Conservation (phyloP, 306 rosid species). For the Cucumis melo region DNA sequence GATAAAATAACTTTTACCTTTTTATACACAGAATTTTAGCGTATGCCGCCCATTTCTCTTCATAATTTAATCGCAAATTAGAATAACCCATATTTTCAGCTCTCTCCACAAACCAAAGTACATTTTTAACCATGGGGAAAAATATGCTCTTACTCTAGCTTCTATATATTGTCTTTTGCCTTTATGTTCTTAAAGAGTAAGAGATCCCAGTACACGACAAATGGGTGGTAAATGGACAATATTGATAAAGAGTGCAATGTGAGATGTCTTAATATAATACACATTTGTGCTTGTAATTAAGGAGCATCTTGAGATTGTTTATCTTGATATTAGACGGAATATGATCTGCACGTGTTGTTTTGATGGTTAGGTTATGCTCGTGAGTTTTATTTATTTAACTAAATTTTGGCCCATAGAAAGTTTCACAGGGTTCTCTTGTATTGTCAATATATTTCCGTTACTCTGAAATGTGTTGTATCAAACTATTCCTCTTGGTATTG, state of each 20-base stretch:
- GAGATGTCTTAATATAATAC: not conserved
- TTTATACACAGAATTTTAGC: too few species aligned
- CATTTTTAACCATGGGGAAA: not conserved
- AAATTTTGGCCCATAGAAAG: not conserved
- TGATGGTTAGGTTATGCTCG: not conserved
- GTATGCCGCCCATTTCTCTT: too few species aligned
- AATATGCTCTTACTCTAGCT: not conserved
- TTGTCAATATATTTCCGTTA: not conserved
- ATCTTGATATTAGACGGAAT: not conserved
- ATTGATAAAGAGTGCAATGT: not conserved
- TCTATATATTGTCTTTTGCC: not conserved
- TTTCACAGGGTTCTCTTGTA: not conserved
- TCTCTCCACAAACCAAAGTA: not conserved
- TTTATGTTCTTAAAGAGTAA: not conserved
- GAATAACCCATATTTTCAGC: not conserved
- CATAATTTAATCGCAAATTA: not conserved
- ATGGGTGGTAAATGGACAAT: not conserved
- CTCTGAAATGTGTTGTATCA: not conserved
- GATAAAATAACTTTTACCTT: not conserved
- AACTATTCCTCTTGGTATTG: not conserved
- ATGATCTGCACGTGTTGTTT: not conserved
- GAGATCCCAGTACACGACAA: not conserved
- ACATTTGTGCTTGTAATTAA: not conserved
- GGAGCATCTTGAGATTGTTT: not conserved
- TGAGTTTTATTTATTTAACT: not conserved